These are phyloP conservation scores for Ascochyta viciae-villosae DNA, from an alignment of 2,329 filamentous ascomycete genomes.

Conservation along the genomic window DNA sequence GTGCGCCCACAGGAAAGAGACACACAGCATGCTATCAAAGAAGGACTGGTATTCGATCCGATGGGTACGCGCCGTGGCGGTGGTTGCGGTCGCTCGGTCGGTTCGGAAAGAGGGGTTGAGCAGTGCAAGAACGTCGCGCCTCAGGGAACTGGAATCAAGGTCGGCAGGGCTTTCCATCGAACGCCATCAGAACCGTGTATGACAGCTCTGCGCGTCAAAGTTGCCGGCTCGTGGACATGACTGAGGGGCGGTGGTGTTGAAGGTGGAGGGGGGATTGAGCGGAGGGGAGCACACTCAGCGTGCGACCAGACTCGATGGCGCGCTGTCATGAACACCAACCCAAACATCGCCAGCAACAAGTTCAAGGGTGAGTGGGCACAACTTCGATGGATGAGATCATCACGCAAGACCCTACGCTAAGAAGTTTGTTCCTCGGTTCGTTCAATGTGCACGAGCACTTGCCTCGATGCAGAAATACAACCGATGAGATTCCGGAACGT, in stretches of 20 bases:
- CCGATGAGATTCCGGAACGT: not conserved
- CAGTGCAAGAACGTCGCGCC: slow-evolving; percentile 2
- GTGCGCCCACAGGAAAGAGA: not conserved
- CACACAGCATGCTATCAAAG: not conserved
- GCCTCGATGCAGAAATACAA: not conserved
- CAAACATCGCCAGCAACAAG: not conserved
- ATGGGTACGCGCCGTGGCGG: not conserved
- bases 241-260: not conserved
- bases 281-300: not conserved
- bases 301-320: not conserved
- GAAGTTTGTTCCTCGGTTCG: not conserved
- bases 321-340: not conserved
- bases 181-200: not conserved
- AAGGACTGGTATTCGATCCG: not conserved
- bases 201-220: not conserved
- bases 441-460: not conserved
- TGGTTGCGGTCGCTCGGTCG: not conserved
- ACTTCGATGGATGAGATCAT: not conserved
- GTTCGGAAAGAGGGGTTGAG: not conserved
- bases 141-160: not conserved
- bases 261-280: not conserved
- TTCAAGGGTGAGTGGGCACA: not conserved
- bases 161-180: not conserved
- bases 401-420: slow-evolving; percentile 1
- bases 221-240: not conserved